Percentiles rank a stretch among this genome's conserved stretches.
These are phyloP conservation scores for Cucurbita maxima DNA, from an alignment of 306 rosid species.

Conservation along the genomic window DNA sequence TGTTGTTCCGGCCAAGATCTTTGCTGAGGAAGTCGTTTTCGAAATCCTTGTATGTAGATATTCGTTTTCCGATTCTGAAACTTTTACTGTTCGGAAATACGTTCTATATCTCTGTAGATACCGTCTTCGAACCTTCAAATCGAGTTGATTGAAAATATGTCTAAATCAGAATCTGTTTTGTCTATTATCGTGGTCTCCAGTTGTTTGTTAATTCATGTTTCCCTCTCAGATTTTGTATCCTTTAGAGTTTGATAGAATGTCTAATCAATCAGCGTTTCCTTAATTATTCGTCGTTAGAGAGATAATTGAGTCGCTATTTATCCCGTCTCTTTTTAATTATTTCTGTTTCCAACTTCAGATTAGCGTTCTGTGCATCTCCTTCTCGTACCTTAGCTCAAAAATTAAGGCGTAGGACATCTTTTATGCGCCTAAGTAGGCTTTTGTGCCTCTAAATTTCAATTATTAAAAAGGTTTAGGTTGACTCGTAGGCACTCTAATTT, in stretches of 20 bases:
- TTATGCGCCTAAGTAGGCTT: background rate
- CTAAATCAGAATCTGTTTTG: background rate
- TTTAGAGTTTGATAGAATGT: conserved; percentile 14
- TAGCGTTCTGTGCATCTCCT: background rate
- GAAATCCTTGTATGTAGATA: background rate
- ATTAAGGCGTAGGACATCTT: background rate
- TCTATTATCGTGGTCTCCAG: background rate
- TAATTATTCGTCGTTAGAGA: background rate
- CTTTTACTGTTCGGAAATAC: background rate
- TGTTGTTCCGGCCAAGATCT: conserved; percentile 10
- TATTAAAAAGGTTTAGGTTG: background rate
- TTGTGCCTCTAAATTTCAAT: background rate
- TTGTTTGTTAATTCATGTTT: background rate
- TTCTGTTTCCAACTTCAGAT: background rate
- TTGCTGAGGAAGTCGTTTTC: conserved; percentile 13
- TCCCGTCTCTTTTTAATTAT: background rate
- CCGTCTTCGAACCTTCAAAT: background rate
- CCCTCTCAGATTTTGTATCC: conserved; percentile 3
- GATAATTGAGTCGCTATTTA: background rate
- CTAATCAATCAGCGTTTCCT: conserved; percentile 8
- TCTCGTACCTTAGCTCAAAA: background rate
- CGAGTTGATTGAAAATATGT: background rate
- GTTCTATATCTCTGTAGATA: background rate
- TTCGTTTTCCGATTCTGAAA: conserved; percentile 1
- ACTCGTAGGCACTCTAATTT: background rate